Percentiles rank a stretch among this genome's conserved stretches.
phyloP scores from a whole-genome alignment of 2,329 filamentous ascomycete species.

The Leptographium wingfieldii region DNA sequence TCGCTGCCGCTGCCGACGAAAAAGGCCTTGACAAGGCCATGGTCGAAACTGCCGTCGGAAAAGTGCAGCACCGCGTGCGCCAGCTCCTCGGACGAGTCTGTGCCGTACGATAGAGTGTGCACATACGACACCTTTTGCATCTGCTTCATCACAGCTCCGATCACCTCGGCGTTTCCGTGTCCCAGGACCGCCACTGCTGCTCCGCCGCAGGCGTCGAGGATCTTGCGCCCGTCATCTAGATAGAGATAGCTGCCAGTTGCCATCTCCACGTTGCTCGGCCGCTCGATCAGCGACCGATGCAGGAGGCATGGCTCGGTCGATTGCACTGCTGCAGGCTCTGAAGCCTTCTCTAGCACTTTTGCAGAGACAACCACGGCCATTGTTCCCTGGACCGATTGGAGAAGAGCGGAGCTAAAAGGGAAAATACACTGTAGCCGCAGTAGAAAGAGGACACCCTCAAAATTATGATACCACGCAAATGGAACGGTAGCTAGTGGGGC shows the following conservation, averaged over 20 bases:
- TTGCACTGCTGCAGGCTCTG: not conserved
- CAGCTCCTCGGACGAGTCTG: conserved; percentile 35
- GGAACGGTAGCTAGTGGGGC: too few species aligned
- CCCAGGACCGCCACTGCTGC: conserved; percentile 63
- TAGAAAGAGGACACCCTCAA: not conserved
- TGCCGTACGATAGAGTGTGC: conserved; percentile 37
- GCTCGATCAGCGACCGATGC: conserved; percentile 6
- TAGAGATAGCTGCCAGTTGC: conserved; percentile 3
- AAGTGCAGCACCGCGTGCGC: conserved; percentile 23
- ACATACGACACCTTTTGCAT: conserved; percentile 17
- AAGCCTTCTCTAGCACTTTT: not conserved
- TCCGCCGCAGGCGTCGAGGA: conserved; percentile 63
- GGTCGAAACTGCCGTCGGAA: too few species aligned
- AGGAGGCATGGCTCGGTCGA: conserved; percentile 3
- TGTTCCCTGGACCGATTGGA: not conserved
- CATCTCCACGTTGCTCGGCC: not conserved
- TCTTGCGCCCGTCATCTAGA: conserved; percentile 30
- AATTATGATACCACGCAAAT: not conserved
- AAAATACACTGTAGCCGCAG: not conserved
- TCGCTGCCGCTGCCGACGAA: conserved; percentile 42
- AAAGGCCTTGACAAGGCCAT: conserved; percentile 25
- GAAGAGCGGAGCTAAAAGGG: not conserved
- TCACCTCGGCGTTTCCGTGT: conserved; percentile 49
- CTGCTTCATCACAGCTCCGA: conserved; percentile 45
- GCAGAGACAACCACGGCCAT: not conserved